phyloP scores from a whole-genome alignment of 768 basidiomycete species.

The Lepiota venenata region DNA sequence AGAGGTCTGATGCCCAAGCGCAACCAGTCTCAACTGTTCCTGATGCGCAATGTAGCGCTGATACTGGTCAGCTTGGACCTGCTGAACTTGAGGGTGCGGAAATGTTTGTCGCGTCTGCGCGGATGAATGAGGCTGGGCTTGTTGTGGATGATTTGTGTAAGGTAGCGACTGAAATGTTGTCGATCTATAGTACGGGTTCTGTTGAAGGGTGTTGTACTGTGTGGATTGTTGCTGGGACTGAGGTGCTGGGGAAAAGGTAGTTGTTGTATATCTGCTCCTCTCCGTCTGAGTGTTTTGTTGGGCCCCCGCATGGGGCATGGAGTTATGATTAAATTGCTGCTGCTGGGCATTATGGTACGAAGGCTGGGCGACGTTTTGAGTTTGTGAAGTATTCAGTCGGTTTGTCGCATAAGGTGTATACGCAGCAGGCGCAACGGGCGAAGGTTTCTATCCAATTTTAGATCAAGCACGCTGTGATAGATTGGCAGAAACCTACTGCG shows the following conservation, averaged over 20 bases:
- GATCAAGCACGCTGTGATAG: not conserved
- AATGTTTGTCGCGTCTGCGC: not conserved
- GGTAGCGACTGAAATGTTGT: not conserved
- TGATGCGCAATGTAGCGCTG: not conserved
- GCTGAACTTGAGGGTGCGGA: not conserved
- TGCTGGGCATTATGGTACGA: not conserved
- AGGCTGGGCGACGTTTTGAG: not conserved
- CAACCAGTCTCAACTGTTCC: not conserved
- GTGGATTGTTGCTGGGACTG: not conserved
- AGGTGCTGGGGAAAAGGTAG: not conserved
- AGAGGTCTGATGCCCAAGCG: not conserved
- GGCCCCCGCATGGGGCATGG: not conserved
- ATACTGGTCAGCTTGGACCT: not conserved
- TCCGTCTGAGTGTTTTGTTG: not conserved
- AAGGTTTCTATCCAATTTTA: not conserved
- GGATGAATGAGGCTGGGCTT: not conserved
- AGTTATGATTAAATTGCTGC: not conserved
- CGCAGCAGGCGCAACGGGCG: not conserved
- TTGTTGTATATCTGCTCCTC: not conserved
- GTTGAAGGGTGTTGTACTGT: not conserved
- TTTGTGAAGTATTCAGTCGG: not conserved
- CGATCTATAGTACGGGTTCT: not conserved
- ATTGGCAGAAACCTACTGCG: constrained; percentile 16
- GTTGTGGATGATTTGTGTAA: not conserved
- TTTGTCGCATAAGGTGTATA: not conserved